Conservation (phyloP, 805 yeast genomes). For the Candida krabiensis region DNA sequence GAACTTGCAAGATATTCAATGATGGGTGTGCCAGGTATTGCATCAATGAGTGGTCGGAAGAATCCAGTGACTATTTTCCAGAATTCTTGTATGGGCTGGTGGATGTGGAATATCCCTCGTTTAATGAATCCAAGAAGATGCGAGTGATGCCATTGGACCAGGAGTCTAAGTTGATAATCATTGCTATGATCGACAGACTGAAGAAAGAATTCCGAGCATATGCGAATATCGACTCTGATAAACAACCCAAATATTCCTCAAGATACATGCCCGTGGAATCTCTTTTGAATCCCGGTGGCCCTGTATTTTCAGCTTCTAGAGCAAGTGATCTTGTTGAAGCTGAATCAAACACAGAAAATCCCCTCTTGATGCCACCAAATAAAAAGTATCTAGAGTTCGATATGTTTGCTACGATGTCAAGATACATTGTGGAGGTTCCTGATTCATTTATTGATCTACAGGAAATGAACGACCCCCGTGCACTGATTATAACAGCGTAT, state of each 20-base stretch:
- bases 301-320: neutral
- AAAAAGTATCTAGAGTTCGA: constrained; percentile 18
- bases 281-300: constrained; percentile 6
- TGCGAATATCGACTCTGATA: constrained; percentile 11
- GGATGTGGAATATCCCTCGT: constrained; percentile 13
- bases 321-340: neutral
- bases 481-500: constrained; percentile 21
- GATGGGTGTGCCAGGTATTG: constrained; percentile 24
- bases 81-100: constrained; percentile 24
- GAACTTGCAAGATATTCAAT: constrained; percentile 13
- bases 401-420: constrained; percentile 23
- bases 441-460: constrained; percentile 15
- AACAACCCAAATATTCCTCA: constrained; percentile 4
- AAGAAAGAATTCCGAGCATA: constrained; percentile 24
- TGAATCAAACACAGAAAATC: neutral
- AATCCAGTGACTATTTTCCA: constrained; percentile 20
- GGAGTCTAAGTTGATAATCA: constrained; percentile 8
- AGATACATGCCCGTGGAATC: constrained; percentile 20
- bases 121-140: constrained; percentile 5
- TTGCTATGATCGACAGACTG: constrained; percentile 16
- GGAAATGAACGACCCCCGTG: constrained; percentile 23
- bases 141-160: constrained; percentile 9
- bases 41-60: constrained; percentile 20
- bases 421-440: constrained; percentile 24
- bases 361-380: neutral